These are phyloP conservation scores for Xylona heveae DNA, from an alignment of 495 filamentous ascomycete species.

Conservation along the genomic window DNA sequence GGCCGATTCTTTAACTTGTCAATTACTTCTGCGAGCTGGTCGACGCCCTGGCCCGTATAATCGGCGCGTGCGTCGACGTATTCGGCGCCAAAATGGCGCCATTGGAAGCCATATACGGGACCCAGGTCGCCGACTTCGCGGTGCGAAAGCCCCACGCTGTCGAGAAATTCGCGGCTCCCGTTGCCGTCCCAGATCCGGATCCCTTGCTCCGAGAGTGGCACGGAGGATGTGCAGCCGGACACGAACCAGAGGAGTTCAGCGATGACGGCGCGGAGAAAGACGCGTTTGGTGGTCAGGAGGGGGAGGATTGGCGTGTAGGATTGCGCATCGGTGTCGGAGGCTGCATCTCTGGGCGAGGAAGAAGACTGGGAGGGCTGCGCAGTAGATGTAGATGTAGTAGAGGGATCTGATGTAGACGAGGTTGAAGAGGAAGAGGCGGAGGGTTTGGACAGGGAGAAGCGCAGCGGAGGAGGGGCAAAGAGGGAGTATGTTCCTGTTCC, in stretches of 20 bases:
- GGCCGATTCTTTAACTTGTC: conserved; percentile 61
- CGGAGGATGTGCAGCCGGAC: conserved; percentile 54
- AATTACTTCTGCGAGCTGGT: conserved; percentile 76
- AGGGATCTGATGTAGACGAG: no score
- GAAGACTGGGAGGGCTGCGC: no score
- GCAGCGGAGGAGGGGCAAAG: conserved; percentile 68
- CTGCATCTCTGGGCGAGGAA: no score
- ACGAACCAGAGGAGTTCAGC: conserved; percentile 97
- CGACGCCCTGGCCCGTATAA: conserved; percentile 74
- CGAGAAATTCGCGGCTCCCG: conserved; percentile 72
- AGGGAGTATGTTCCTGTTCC: conserved; percentile 82
- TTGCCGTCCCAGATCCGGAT: conserved; percentile 99
- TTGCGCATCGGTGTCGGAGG: conserved; percentile 8
- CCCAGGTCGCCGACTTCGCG: conserved; percentile 77
- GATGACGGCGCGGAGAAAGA: conserved; percentile 78
- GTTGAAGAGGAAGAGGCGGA: conserved; percentile 17
- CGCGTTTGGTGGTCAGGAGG: conserved; percentile 89
- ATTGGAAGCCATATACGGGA: conserved; percentile 96
- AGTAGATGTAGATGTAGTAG: no score
- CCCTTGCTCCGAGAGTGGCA: conserved; percentile 47
- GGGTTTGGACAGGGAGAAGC: conserved; percentile 56
- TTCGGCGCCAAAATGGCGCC: conserved; percentile 90
- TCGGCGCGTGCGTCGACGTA: conserved; percentile 63
- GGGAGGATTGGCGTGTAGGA: conserved; percentile 43
- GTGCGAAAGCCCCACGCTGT: conserved; percentile 56